phyloP scores from a whole-genome alignment of 106 monocot species.

The Platanthera zijinensis region DNA sequence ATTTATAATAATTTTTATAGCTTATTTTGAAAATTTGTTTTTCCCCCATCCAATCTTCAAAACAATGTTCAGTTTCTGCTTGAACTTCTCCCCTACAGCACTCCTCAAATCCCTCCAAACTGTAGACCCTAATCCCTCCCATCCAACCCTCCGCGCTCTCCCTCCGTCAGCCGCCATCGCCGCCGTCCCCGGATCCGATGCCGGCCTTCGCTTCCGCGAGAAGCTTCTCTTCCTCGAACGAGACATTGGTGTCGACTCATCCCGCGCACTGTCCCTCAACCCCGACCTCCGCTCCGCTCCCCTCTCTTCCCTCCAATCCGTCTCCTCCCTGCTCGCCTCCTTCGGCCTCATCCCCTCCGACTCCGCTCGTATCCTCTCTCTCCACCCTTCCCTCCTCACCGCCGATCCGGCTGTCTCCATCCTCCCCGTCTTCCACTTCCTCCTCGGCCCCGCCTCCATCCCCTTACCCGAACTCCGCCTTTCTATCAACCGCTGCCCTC shows the following conservation, averaged over 20 bases:
- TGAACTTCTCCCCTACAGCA: not conserved
- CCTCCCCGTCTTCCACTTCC: slow-evolving; percentile 46
- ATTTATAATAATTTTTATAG: too few relatives aligned
- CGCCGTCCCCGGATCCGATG: slow-evolving; percentile 15
- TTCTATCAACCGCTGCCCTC: slow-evolving; percentile 53
- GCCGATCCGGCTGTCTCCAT: slow-evolving; percentile 34
- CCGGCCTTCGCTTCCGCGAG: slow-evolving; percentile 51
- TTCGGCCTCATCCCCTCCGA: slow-evolving; percentile 13
- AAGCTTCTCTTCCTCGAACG: slow-evolving; percentile 48
- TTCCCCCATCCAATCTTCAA: not conserved
- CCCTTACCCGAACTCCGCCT: slow-evolving; percentile 27
- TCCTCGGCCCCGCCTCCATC: slow-evolving; percentile 28
- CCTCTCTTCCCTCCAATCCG: slow-evolving; percentile 22
- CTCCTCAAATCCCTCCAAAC: not conserved
- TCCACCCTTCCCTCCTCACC: slow-evolving; percentile 57
- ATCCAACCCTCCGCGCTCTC: not conserved
- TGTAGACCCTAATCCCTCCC: not conserved
- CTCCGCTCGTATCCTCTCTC: slow-evolving; percentile 44
- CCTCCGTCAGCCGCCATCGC: not conserved
- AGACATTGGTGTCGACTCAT: slow-evolving; percentile 37
- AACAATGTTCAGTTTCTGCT: not conserved
- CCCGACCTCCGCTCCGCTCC: slow-evolving; percentile 52
- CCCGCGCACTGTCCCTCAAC: slow-evolving; percentile 43
- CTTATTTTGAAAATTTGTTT: too few relatives aligned
- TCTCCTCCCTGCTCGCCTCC: slow-evolving; percentile 21